Base-by-base conservation (phyloP, 345 rosid genomes). In the Rhodamnia argentea region DNA sequence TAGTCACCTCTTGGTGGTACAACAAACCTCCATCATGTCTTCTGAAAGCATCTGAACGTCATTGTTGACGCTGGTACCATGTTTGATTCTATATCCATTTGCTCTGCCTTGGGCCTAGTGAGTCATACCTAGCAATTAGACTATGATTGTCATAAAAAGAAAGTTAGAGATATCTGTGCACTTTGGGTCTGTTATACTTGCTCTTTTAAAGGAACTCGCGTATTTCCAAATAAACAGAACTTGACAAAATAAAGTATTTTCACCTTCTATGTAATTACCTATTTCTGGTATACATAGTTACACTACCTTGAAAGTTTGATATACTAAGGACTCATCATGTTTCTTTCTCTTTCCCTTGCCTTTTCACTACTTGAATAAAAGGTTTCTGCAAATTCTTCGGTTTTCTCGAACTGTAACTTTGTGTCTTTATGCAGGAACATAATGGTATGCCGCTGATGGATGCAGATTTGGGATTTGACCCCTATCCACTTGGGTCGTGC, bases 391-490 rank as follows among this genome's bases (percentile, higher is more conserved):
- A 70, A 70, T 70, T 18, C 10, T 70, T 16, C 10, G 7, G 44
- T 70, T 70, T 70, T 37, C 81, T 70, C 5, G 81, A 37, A 70
- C 47, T 70, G n/a, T 52, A 56, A 42, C n/a, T 47, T 55, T 27
- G 26, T 4, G 29, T 12, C 84, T 56, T 83, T 84, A 52, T 88
- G 94, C 95, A 94, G 97, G 95, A 89, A 54, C 93, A 88, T 27
- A 88, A 85, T 83, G 93, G 90, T 70, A 15, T 83, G 14, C 47
- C 88, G 26, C n/a, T 90, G 62, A 87, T 89, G 87, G 97, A 92
- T 86, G 95, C 92, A 83, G 95, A 93, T 86, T 91, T 92, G 20
- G 92, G 91, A 64, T 90, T 92, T 37, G 97, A 92, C 83, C 90
- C 92, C 14, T 92, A 87, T 88, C 84, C 91, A 3, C 92, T 90